Conservation (phyloP, 2,329 filamentous ascomycete species). For the Diaporthe capsici region DNA sequence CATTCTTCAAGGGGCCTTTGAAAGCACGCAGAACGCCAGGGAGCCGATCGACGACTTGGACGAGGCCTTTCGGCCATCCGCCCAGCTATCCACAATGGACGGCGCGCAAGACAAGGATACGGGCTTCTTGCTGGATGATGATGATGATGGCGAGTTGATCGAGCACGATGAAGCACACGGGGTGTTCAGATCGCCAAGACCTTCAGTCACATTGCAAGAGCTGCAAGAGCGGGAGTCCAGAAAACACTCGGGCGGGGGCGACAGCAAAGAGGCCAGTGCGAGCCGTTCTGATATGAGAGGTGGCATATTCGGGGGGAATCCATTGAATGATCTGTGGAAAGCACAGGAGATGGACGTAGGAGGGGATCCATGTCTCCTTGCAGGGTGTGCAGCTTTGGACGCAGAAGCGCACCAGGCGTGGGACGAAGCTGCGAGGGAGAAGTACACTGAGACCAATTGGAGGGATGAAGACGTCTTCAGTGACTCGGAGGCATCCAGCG, state of each 20-base stretch:
- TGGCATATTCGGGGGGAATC: neutral
- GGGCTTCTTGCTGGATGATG: neutral
- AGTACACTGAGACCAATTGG: neutral
- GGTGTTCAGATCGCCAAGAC: slow-evolving; percentile 39
- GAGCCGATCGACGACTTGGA: neutral
- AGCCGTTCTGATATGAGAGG: neutral
- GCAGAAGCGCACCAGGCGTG: slow-evolving; percentile 33
- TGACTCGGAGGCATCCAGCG: slow-evolving; percentile 4
- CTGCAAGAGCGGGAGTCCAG: slow-evolving; percentile 18
- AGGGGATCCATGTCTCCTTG: neutral
- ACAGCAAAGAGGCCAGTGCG: too few relatives aligned
- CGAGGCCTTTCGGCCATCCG: neutral
- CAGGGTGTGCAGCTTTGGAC: neutral
- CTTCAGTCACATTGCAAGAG: slow-evolving; percentile 37
- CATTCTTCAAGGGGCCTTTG: neutral
- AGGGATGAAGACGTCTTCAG: neutral
- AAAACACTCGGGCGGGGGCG: neutral
- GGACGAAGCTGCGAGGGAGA: slow-evolving; percentile 22
- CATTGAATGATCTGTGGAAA: slow-evolving; percentile 8
- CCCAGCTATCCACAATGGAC: neutral
- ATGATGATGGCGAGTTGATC: slow-evolving; percentile 18
- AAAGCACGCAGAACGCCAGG: neutral
- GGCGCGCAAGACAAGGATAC: neutral
- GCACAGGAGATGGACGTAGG: neutral
- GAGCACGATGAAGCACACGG: slow-evolving; percentile 34